phyloP scores from a whole-genome alignment of 352 stramenopile species.

The Plasmopara halstedii region DNA sequence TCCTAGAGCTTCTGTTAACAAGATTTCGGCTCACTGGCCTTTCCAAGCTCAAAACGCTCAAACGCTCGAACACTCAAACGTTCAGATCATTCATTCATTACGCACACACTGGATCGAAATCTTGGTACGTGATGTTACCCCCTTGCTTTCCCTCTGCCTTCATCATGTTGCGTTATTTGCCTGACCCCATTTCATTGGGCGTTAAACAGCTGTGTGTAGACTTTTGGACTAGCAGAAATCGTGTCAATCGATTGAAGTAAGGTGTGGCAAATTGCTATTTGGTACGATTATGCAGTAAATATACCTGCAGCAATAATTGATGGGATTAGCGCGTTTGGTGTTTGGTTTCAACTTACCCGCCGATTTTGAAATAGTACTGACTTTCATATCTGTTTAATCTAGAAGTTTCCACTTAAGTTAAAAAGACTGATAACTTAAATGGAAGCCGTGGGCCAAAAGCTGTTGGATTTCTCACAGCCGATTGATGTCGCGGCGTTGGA shows the following conservation, averaged over 20 bases:
- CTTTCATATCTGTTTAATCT: too few relatives aligned
- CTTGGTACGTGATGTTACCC: conserved; percentile 10
- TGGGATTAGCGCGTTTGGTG: neutral
- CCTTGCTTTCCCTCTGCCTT: neutral
- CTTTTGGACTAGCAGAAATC: conserved; percentile 3
- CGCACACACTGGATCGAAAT: too few relatives aligned
- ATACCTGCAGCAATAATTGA: neutral
- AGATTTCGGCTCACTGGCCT: too few relatives aligned
- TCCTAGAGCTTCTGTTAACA: neutral
- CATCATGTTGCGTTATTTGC: neutral
- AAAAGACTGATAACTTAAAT: conserved; percentile 28
- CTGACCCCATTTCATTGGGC: neutral
- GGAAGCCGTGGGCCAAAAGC: conserved; percentile 86
- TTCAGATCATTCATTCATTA: too few relatives aligned
- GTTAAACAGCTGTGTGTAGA: conserved; percentile 13
- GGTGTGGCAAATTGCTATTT: conserved; percentile 4
- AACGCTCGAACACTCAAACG: conserved; percentile 25
- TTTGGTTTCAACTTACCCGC: too few relatives aligned
- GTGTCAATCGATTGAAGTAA: conserved; percentile 10
- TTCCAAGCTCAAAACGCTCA: too few relatives aligned
- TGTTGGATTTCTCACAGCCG: conserved; percentile 91
- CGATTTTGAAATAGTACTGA: too few relatives aligned
- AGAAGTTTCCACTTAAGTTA: conserved; percentile 2
- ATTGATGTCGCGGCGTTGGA: conserved; percentile 96
- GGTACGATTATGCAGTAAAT: neutral